A percentile compares a stretch with the other conserved stretches of the same genome.
phyloP scores from a whole-genome alignment of 2,329 filamentous ascomycete genomes.

The Hymenoscyphus scutula region DNA sequence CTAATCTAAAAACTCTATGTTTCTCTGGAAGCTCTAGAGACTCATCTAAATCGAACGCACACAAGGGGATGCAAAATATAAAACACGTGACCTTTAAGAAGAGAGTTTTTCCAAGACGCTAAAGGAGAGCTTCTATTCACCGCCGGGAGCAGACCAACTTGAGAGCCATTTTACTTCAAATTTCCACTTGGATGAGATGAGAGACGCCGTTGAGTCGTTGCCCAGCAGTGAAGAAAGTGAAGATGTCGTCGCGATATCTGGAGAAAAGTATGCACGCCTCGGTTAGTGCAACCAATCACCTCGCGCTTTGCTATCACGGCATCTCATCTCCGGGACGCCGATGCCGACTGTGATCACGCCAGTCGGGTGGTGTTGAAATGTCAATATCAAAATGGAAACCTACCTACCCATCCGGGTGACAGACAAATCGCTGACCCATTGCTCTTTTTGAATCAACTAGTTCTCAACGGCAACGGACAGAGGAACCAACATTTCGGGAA shows the following conservation, averaged over 20 bases:
- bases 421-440: background rate
- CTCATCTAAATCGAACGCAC: background rate
- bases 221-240: background rate
- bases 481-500: background rate
- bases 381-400: background rate
- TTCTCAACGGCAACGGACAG: background rate
- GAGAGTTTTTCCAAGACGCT: background rate
- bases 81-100: background rate
- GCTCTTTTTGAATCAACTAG: background rate
- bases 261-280: background rate
- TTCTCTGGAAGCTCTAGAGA: background rate
- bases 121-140: background rate
- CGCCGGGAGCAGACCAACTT: background rate
- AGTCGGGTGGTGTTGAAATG: background rate
- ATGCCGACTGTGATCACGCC: background rate
- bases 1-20: background rate
- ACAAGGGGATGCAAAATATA: background rate
- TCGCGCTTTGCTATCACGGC: background rate
- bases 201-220: background rate
- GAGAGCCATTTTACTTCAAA: background rate
- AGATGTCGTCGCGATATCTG: background rate
- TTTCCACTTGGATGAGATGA: conserved; percentile 2
- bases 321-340: background rate
- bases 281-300: conserved; percentile 1
- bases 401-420: background rate